Evolutionary conservation across 441 rosid species (phyloP).

Genomic region (Adansonia rubrostipa): DNA sequence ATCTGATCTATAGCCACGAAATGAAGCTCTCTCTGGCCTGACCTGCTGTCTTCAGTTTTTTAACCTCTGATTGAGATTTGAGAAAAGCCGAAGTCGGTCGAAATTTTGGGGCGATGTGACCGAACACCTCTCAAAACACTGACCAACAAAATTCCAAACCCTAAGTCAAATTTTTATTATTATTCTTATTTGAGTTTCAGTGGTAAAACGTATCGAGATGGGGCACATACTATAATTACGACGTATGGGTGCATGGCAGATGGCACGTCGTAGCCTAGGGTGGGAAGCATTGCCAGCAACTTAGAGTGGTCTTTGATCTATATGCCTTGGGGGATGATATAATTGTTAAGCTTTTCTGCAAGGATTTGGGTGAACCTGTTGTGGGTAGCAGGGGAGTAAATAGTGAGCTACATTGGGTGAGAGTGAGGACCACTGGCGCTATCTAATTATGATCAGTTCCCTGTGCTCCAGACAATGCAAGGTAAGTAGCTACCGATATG

Average conservation of each 20-base stretch:
- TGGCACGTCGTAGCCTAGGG: no score
- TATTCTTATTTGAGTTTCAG: neutral
- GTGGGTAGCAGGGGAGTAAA: neutral
- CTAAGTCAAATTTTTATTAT: neutral
- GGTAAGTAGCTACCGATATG: no score
- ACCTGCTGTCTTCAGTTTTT: no score
- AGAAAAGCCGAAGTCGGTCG: neutral
- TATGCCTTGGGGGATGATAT: no score
- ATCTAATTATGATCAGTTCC: neutral
- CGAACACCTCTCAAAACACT: neutral
- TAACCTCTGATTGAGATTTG: no score
- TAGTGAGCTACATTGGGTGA: neutral
- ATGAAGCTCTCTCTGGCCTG: no score
- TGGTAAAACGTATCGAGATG: neutral
- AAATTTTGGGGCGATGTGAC: constrained; percentile 7
- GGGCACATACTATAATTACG: no score
- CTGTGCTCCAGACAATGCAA: no score
- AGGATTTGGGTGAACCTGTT: neutral
- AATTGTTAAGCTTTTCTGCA: neutral
- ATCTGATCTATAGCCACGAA: no score
- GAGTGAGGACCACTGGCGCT: neutral
- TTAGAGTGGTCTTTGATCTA: constrained; percentile 1
- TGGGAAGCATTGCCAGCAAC: neutral
- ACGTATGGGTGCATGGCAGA: no score
- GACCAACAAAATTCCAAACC: neutral